Conservation (phyloP, 305 asterid species). For the Fraxinus paxiana region DNA sequence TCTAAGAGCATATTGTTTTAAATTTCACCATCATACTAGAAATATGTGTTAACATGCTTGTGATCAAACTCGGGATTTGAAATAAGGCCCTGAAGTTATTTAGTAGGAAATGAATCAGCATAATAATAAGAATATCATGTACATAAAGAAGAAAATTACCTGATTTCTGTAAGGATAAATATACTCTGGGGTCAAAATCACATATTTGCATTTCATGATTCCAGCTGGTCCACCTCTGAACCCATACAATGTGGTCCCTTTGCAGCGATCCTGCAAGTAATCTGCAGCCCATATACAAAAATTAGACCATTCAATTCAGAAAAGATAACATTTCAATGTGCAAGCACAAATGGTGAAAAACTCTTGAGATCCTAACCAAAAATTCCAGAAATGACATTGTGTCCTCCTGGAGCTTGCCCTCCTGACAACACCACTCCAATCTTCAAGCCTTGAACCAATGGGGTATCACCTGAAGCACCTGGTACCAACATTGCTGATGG, state of each 20-base stretch:
- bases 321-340: neutral
- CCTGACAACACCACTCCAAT: constrained; percentile 93
- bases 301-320: constrained; percentile 10
- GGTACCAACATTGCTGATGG: constrained; percentile 78
- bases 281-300: constrained; percentile 42
- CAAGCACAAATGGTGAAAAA: constrained; percentile 8
- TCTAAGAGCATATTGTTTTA: neutral
- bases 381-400: constrained; percentile 94
- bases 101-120: neutral
- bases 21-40: neutral
- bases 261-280: constrained; percentile 84
- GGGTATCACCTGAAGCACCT: constrained; percentile 36
- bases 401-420: constrained; percentile 99
- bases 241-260: constrained; percentile 90
- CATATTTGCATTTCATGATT: constrained; percentile 84
- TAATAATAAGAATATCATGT: neutral
- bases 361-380: constrained; percentile 46
- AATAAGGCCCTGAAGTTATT: constrained; percentile 7
- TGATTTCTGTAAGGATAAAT: constrained; percentile 95
- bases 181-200: constrained; percentile 62
- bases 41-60: neutral
- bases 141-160: constrained; percentile 35
- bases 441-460: constrained; percentile 46
- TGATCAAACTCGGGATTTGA: neutral
- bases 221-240: constrained; percentile 99